Evolutionary conservation across 371 early-diverging fungal species (phyloP), one percentile per base, ranked within the genome.

Genomic region (Mortierella sp.): DNA sequence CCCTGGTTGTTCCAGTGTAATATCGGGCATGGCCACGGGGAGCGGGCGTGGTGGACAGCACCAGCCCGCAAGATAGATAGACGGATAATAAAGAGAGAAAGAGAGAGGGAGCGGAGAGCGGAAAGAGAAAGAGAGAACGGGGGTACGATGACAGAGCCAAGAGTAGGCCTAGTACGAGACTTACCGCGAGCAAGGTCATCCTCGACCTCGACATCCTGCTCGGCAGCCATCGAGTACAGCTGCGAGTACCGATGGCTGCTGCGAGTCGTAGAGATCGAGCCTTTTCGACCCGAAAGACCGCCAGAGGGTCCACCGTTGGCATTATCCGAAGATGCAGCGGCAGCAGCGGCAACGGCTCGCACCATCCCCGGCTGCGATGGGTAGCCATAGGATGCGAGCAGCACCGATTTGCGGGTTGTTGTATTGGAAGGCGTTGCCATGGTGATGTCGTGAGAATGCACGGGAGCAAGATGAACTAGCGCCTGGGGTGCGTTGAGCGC

Each of bases 201-300:
- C 74, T 96, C 94, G 15, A 97, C 95, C 75, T 96, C 96, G 19
- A 90, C 90, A 75, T 96, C 97, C 79, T 96, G 94, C 80, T 96
- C 97, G 29, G 96, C 95, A 44, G 95, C 96, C 89, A 96, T 96
- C 5, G 97, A 97, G 74, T 95, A 96, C 47, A 96, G 87, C 29
- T 93, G 96, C 0, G 96, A 96, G 83, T 95, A 95, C 67, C 94
- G 84, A 61, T 92, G 72, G 63, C 66, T 65, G 69, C 77, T 72
- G 26, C 77, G 68, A 6, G 77, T 77, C 43, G 77, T 77, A 4
- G 77, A 77, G 60, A 77, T 77, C 66, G 77, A 77, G 53, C 72
- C 77, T 19, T 77, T 77, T 50, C 77, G 52, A 56, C 72, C 72
- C 16, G 68, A 45, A 48, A 72, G 65, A 46, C 59, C 45, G 18